Percentiles rank a stretch among this genome's conserved stretches.
These are phyloP conservation scores for Leucosporidium yakuticum DNA, from an alignment of 768 basidiomycete species.

Conservation along the genomic window DNA sequence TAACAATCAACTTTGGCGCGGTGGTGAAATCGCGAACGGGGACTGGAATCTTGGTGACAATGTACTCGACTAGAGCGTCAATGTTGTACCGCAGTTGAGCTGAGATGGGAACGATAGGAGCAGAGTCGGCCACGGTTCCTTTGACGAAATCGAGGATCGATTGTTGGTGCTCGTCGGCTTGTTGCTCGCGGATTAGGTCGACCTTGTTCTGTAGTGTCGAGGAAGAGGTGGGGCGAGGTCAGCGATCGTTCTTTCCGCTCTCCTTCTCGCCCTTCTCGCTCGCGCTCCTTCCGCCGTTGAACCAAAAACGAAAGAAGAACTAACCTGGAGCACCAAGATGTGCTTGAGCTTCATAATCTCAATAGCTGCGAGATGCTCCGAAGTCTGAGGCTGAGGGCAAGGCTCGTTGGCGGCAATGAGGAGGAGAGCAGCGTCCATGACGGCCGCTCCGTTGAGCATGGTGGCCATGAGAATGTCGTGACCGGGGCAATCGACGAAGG, in stretches of 20 bases:
- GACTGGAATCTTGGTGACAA: conserved; percentile 91
- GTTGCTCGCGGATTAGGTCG: conserved; percentile 90
- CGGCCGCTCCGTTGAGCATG: conserved; percentile 99
- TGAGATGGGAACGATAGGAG: conserved; percentile 97
- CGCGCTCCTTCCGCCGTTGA: too few relatives aligned
- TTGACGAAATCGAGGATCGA: conserved; percentile 94
- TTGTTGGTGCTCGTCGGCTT: conserved; percentile 92
- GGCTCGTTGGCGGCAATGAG: conserved; percentile 97
- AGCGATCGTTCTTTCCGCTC: neutral
- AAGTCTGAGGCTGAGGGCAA: conserved; percentile 97
- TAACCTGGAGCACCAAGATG: conserved; percentile 81
- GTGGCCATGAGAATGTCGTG: conserved; percentile 99
- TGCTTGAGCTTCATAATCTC: conserved; percentile 99
- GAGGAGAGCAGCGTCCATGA: conserved; percentile 97
- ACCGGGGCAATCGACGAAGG: conserved; percentile 80
- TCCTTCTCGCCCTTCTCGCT: neutral
- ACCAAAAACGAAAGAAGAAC: neutral
- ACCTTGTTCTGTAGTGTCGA: conserved; percentile 61
- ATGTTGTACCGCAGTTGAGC: conserved; percentile 99
- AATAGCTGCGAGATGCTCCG: conserved; percentile 95
- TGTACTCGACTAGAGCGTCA: conserved; percentile 97
- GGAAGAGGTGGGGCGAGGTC: neutral
- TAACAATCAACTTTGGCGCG: conserved; percentile 89
- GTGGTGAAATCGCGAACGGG: conserved; percentile 88
- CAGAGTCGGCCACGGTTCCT: conserved; percentile 93